These are phyloP conservation scores for Trichodelitschia bisporula DNA, from an alignment of 495 filamentous ascomycete species.

Conservation along the genomic window DNA sequence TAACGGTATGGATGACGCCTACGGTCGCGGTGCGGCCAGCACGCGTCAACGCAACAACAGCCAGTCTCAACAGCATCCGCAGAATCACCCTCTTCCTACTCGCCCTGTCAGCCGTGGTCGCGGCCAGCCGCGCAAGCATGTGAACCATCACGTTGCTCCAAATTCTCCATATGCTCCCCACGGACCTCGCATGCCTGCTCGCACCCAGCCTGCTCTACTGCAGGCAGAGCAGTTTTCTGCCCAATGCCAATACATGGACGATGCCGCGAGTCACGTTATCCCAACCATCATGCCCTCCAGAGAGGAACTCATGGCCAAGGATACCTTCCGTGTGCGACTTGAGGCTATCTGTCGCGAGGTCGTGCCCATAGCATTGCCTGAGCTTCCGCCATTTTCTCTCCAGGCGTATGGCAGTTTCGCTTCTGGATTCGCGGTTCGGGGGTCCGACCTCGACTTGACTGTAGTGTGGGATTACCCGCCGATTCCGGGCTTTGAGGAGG, in stretches of 20 bases:
- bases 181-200: no score
- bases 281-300: slow-evolving; percentile 11
- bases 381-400: slow-evolving; percentile 25
- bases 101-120: no score
- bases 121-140: no score
- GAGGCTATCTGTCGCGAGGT: slow-evolving; percentile 29
- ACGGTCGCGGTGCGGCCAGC: no score
- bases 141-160: no score
- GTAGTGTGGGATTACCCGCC: slow-evolving; percentile 16
- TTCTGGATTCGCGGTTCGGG: slow-evolving; percentile 47
- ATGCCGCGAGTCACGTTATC: slow-evolving; percentile 9
- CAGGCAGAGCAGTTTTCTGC: background rate
- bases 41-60: no score
- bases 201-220: no score
- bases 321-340: slow-evolving; percentile 30
- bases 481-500: background rate
- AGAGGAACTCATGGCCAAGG: slow-evolving; percentile 33
- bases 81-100: no score
- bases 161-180: no score
- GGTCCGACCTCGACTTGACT: slow-evolving; percentile 53
- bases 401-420: slow-evolving; percentile 47
- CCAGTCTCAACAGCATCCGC: no score
- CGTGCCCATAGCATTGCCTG: slow-evolving; percentile 13
- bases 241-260: slow-evolving; percentile 14
- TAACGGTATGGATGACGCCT: no score